These are phyloP conservation scores for Phytophthora fragariae DNA, from an alignment of 352 stramenopile genomes.

Conservation along the genomic window DNA sequence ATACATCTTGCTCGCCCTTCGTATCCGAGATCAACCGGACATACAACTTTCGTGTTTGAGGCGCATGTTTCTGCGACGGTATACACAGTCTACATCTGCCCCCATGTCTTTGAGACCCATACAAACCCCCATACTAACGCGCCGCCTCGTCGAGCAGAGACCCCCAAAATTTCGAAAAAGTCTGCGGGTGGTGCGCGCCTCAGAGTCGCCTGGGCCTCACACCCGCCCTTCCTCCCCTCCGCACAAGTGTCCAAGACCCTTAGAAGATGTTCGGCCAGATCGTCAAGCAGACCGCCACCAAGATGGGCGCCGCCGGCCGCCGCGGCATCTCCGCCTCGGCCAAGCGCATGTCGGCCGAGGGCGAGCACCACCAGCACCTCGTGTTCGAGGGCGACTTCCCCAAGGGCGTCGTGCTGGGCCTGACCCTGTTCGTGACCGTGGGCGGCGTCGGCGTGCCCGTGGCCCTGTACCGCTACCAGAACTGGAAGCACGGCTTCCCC, in stretches of 20 bases:
- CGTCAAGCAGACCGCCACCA: slow-evolving; percentile 73
- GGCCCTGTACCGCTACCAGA: slow-evolving; percentile 81
- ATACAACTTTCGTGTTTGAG: neutral
- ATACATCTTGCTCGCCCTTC: neutral
- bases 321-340: slow-evolving; percentile 81
- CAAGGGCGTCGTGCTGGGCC: slow-evolving; percentile 70
- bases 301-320: slow-evolving; percentile 63
- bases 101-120: slow-evolving; percentile 13
- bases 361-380: slow-evolving; percentile 86
- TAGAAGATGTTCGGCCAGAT: slow-evolving; percentile 65
- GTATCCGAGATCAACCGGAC: slow-evolving; percentile 14
- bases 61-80: slow-evolving; percentile 42
- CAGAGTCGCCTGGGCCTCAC: slow-evolving; percentile 14
- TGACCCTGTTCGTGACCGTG: slow-evolving; percentile 68
- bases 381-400: slow-evolving; percentile 87
- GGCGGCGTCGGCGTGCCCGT: slow-evolving; percentile 74
- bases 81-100: slow-evolving; percentile 34
- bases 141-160: neutral
- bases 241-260: slow-evolving; percentile 24
- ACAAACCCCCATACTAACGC: slow-evolving; percentile 12
- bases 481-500: slow-evolving; percentile 91
- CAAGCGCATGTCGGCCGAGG: slow-evolving; percentile 76
- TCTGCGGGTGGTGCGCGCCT: slow-evolving; percentile 35
- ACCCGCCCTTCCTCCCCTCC: slow-evolving; percentile 20
- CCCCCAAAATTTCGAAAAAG: slow-evolving; percentile 27